Base-by-base conservation (phyloP, 305 asterid species). In the Solanum chacoense region DNA sequence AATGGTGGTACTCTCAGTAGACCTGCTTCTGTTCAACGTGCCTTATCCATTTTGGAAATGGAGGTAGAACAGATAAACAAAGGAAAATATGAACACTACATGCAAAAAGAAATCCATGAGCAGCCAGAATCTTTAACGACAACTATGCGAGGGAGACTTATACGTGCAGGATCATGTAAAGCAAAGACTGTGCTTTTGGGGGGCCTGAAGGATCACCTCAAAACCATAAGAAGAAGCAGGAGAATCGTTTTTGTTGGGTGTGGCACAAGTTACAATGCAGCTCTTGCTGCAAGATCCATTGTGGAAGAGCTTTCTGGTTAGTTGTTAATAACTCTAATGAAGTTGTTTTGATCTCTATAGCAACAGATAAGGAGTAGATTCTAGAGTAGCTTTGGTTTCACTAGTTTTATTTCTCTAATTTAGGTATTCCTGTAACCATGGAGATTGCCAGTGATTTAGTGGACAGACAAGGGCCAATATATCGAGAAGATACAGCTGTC, bases 61-160 rank as follows among this genome's bases (percentile, higher is more conserved):
- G 99, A 97, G 92, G 99, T 96, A 77, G 99, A 97, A 92, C 99
- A 96, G 93, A 95, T 97, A 90, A 97, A 97, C 81, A 97, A 97
- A 94, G 99, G 99, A 67, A 97, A 94, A 73, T 97, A 96, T 86
- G 97, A 97, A 90, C 98, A 97, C 91, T 97, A 97, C 92, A 97
- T 97, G 99, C 99, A 97, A 93, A 97, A 97, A 91, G 99, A 97
- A 91, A 97, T 97, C 91, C 99, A 97, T 8, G 99, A 97, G 92
- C 99, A 97, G 89, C 96, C 99, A 38, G 98, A 96, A 91, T 97
- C 99, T 80, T 92, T 97, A 79, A 97, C 92, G 31, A 97, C 99
- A 26, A 97, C 99, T 85, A 96, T 97, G 99, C 91, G 99, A 92
- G 99, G 99, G 88, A 92, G 99, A 93, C 96, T 97, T 89, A 91